These are phyloP conservation scores for Crithidia thermophila DNA, from an alignment of 208 protist species.

Conservation along the genomic window DNA sequence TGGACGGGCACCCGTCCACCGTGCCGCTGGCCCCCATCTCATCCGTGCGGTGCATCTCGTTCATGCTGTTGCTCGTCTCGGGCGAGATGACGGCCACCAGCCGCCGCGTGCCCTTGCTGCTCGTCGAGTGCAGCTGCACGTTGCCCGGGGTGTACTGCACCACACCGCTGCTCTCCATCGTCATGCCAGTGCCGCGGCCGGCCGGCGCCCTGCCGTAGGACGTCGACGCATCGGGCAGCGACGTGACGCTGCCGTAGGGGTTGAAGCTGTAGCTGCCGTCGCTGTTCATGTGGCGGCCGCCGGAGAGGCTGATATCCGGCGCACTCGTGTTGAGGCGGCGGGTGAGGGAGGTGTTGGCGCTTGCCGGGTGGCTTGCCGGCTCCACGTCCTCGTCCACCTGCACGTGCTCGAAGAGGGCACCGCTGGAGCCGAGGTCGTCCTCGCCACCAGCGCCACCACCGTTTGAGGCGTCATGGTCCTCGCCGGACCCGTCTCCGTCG, in stretches of 20 bases:
- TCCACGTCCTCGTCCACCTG: slow-evolving; percentile 41
- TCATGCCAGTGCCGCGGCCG: slow-evolving; percentile 5
- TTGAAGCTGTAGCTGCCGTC: slow-evolving; percentile 52
- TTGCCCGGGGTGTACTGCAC: slow-evolving; percentile 25
- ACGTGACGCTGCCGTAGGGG: slow-evolving; percentile 46
- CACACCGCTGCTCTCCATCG: slow-evolving; percentile 15
- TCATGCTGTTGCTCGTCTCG: slow-evolving; percentile 15
- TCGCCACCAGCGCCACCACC: slow-evolving; percentile 15
- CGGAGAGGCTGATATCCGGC: slow-evolving; percentile 13
- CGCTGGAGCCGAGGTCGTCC: slow-evolving; percentile 28
- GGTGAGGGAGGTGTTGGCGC: slow-evolving; percentile 28
- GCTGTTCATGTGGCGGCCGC: slow-evolving; percentile 36
- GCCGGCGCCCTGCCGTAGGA: slow-evolving; percentile 21
- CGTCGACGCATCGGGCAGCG: slow-evolving; percentile 34
- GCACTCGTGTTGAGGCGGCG: slow-evolving; percentile 27
- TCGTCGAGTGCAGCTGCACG: slow-evolving; percentile 33
- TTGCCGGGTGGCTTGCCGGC: slow-evolving; percentile 27
- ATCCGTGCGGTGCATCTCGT: slow-evolving; percentile 9
- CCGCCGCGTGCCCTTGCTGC: slow-evolving; percentile 19
- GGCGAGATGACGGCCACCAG: slow-evolving; percentile 30
- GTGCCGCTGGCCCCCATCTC: slow-evolving; percentile 17
- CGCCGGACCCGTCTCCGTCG: neutral
- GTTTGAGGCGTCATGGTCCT: neutral
- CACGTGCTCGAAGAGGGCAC: slow-evolving; percentile 45
- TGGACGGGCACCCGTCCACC: neutral